phyloP scores from a whole-genome alignment of 1,139 yeast species.

The Geotrichum histeridarum region DNA sequence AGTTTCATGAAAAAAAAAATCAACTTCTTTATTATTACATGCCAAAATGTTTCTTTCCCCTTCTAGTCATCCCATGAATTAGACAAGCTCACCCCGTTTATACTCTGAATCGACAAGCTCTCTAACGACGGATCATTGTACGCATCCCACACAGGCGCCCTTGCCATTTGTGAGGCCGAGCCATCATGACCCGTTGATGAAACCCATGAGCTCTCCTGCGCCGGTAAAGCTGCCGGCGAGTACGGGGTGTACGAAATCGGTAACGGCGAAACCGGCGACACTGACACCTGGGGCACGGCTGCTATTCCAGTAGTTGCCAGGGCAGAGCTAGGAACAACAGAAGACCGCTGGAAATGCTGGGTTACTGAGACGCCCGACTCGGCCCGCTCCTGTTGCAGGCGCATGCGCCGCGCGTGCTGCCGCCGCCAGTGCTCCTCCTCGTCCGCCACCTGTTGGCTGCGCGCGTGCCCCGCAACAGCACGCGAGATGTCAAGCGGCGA shows the following conservation, averaged over 20 bases:
- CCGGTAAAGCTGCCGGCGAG: neutral
- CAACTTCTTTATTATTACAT: no score
- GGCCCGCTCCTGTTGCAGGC: constrained; percentile 9
- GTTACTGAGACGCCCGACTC: neutral
- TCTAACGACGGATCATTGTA: constrained; percentile 18
- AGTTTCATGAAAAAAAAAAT: no score
- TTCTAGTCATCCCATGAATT: constrained; percentile 9
- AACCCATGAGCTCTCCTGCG: neutral
- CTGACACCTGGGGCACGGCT: no score
- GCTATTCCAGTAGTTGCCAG: no score
- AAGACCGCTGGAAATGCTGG: no score
- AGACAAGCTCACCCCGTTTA: constrained; percentile 14
- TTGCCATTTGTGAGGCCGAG: neutral
- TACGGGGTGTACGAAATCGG: no score
- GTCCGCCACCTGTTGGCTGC: neutral
- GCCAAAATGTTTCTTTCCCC: neutral
- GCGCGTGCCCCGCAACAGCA: neutral
- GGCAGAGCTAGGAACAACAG: no score
- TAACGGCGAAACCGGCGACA: no score
- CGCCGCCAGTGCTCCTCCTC: constrained; percentile 13
- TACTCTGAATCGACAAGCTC: constrained; percentile 16
- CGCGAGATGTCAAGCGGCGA: neutral
- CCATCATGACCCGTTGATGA: neutral
- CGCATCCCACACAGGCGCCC: constrained; percentile 13
- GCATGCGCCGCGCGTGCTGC: constrained; percentile 7